Conservation (phyloP, 345 rosid species). For the Brassica cretica region DNA sequence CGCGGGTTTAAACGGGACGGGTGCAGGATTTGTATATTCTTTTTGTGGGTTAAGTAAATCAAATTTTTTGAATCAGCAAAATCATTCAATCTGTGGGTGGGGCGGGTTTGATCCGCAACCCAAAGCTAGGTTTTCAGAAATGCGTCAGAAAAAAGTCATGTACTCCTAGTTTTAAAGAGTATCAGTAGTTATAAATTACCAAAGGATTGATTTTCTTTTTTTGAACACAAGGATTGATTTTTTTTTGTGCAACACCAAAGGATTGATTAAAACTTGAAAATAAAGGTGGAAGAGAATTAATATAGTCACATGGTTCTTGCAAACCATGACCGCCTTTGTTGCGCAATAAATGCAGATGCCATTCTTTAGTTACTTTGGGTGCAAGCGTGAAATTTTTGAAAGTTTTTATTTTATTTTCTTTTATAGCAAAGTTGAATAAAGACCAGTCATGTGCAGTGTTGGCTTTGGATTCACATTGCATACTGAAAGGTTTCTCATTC, state of each 20-base stretch:
- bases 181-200: no score
- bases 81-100: no score
- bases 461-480: conserved; percentile 7
- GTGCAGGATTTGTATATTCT: no score
- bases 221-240: no score
- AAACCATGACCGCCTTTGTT: conserved; percentile 31
- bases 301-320: conserved; percentile 41
- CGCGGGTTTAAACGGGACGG: no score
- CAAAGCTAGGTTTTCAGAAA: no score
- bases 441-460: conserved; percentile 30
- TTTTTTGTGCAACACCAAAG: not conserved
- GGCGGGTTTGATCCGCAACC: no score
- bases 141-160: no score
- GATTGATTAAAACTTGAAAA: conserved; percentile 20
- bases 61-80: no score
- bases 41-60: no score
- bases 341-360: conserved; percentile 26
- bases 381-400: conserved; percentile 29
- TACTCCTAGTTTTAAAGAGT: no score
- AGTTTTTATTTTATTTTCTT: not conserved
- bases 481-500: not conserved
- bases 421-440: not conserved
- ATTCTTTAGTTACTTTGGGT: conserved; percentile 12
- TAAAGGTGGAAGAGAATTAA: conserved; percentile 25
- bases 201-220: no score